Base-by-base conservation (phyloP, 768 basidiomycete genomes). In the Polyporus arcularius region DNA sequence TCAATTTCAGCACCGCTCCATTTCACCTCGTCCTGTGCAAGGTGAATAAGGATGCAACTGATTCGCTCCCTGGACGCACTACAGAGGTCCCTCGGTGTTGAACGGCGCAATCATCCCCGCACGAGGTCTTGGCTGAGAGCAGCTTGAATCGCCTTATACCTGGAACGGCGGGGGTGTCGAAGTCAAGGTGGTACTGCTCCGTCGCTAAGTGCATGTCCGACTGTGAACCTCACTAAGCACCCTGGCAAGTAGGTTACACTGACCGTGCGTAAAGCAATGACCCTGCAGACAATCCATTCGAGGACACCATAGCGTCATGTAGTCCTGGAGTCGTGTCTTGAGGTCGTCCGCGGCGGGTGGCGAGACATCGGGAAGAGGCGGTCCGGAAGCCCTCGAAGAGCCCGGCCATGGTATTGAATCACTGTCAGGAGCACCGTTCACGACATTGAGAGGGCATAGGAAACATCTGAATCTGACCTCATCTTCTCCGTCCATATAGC, bases 1-100 rank as follows among this genome's bases (percentile, higher is more conserved):
- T 80, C 75, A 4, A 75, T 55, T 6, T 85, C 82, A 31, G 48
- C 30, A 14, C 3, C 35, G 3, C 41, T 59, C 61, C 58, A 47
- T 0, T 26, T 15, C 7, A 59, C 43, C 0, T 43, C 60, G 4
- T 45, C 55, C 69, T 62, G 43, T 56, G 12, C 16, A 8, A 18
- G 14, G n/a, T 10, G 12, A 4, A 0, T 7, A 6, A 16, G 40
- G 39, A 11, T 10, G 15, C 35, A 35, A 14, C 30, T 35, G 4
- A 15, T 4, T 2, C 5, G 11, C 6, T 21, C 11, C 40, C 26
- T 7, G 32, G 18, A 41, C 30, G 18, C 16, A 51, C 60, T 21
- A 21, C 60, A 32, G 12, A 21, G 26, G 16, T 10, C 16, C 4
- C 8, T 7, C 28, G 30, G 12, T 41, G 50, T 26, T 38, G n/a